Evolutionary conservation across 768 basidiomycete genomes (phyloP), one percentile per base, ranked within the genome.

Genomic region (Boletus coccyginus): DNA sequence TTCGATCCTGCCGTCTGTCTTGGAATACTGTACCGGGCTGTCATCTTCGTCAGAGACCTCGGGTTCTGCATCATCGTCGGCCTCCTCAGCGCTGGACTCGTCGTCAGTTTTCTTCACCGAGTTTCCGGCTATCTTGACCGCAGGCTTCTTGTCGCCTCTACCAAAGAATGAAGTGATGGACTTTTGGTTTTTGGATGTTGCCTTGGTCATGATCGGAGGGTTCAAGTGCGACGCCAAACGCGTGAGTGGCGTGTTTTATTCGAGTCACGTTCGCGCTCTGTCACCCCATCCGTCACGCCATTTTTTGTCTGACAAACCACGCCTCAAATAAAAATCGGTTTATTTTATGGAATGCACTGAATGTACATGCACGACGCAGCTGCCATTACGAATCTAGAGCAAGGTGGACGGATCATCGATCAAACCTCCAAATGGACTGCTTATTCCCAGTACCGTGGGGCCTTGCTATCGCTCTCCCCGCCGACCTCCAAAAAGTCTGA

Each of bases 401-500:
- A 45, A 38, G 13, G 21, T 11, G 21, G 21, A 21, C 21, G 21
- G 21, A 21, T 21, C 21, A 21, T 21, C 21, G 21, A 29, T 10
- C 38, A 40, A 52, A 10, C 16, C 8, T 31, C 24, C 31, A 38
- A 29, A 16, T 12, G 3, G 21, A 47, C 38, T 35, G 36, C 50
- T 72, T 50, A 92, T 74, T 93, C 90, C 89, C 89, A 92, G 63
- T 88, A 92, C 61, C 89, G 75, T 47, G 84, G 77, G 40, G 84
- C 73, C 71, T 92, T 91, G 61, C 68, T 77, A 29, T 87, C 87
- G 52, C 73, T 75, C 55, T 86, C 84, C 14, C 78, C 81, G 3
- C 83, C 82, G 3, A 90, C 79, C 64, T 92, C 91, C 65, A 91
- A 70, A 66, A 93, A 93, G 72, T 94, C 92, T 5, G 88, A 86